Evolutionary conservation across 768 basidiomycete species (phyloP).

Genomic region (Phlebiopsis gigantea): DNA sequence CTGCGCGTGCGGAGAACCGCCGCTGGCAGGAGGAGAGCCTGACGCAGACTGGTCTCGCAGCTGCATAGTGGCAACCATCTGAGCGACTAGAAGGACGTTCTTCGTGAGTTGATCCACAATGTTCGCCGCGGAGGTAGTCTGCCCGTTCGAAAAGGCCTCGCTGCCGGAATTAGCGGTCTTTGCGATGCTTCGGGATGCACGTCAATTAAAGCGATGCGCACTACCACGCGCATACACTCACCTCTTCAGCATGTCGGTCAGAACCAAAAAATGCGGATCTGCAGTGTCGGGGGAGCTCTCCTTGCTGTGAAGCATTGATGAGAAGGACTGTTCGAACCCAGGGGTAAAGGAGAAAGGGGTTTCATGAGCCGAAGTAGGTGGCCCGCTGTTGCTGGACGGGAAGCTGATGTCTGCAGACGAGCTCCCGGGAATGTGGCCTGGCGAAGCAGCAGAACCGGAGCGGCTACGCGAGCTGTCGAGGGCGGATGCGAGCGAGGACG

Average conservation of each 20-base stretch:
- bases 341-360: constrained; percentile 24
- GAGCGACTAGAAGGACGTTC: constrained; percentile 23
- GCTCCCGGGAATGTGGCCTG: constrained; percentile 19
- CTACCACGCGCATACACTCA: constrained; percentile 28
- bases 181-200: constrained; percentile 20
- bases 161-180: constrained; percentile 23
- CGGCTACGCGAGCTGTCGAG: constrained; percentile 28
- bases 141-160: constrained; percentile 25
- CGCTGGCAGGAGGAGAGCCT: constrained; percentile 3
- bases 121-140: constrained; percentile 20
- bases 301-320: constrained; percentile 16
- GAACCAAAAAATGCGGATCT: constrained; percentile 39
- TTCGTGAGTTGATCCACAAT: constrained; percentile 23
- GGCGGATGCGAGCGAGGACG: constrained; percentile 31
- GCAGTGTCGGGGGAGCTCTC: constrained; percentile 27
- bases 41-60: constrained; percentile 15
- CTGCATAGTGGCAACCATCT: constrained; percentile 23
- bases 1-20: constrained; percentile 15
- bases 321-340: constrained; percentile 17
- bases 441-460: constrained; percentile 29
- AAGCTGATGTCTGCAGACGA: constrained; percentile 23
- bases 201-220: constrained; percentile 19
- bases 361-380: constrained; percentile 22
- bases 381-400: constrained; percentile 22
- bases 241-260: constrained; percentile 50